Percentiles rank a stretch among this genome's conserved stretches.
Evolutionary conservation across 2,329 filamentous ascomycete species (phyloP).

Genomic region (Xylariaceae sp.): DNA sequence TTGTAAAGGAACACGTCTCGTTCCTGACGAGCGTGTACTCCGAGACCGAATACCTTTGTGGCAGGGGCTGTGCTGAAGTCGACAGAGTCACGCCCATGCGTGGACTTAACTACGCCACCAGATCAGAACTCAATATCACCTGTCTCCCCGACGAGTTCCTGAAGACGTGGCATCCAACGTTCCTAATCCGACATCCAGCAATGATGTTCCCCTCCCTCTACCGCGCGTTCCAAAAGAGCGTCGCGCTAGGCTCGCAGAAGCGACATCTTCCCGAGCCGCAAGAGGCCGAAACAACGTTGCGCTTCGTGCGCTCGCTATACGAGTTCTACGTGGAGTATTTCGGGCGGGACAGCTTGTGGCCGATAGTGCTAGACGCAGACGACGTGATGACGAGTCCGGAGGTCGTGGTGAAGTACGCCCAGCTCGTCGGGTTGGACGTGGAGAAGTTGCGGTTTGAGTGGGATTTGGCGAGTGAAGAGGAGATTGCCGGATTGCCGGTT

Average conservation of each 20-base stretch:
- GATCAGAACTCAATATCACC: constrained; percentile 15
- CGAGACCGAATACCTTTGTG: not conserved
- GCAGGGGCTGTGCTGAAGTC: not conserved
- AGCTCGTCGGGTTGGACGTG: constrained; percentile 12
- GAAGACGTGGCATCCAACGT: constrained; percentile 18
- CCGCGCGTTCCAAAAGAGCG: constrained; percentile 9
- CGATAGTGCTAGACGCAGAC: constrained; percentile 19
- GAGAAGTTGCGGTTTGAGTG: constrained; percentile 15
- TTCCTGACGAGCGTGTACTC: constrained; percentile 7
- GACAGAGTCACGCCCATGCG: not conserved
- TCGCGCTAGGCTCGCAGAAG: constrained; percentile 4
- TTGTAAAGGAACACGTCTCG: constrained; percentile 18
- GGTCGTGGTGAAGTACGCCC: constrained; percentile 17
- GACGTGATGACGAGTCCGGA: constrained; percentile 16
- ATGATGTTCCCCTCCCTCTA: constrained; percentile 18
- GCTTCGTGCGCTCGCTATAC: constrained; percentile 11
- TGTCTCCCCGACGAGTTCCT: constrained; percentile 19
- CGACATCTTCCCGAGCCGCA: constrained; percentile 10
- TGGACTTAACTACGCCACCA: constrained; percentile 4
- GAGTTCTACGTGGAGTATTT: constrained; percentile 15
- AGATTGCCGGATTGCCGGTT: not conserved
- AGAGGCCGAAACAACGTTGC: constrained; percentile 13
- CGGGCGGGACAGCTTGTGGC: constrained; percentile 13
- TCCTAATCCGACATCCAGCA: constrained; percentile 21
- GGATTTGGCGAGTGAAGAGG: constrained; percentile 13